Evolutionary conservation across 2,329 filamentous ascomycete species (phyloP), one percentile per base, ranked within the genome.

Genomic region (Colletotrichum noveboracense): DNA sequence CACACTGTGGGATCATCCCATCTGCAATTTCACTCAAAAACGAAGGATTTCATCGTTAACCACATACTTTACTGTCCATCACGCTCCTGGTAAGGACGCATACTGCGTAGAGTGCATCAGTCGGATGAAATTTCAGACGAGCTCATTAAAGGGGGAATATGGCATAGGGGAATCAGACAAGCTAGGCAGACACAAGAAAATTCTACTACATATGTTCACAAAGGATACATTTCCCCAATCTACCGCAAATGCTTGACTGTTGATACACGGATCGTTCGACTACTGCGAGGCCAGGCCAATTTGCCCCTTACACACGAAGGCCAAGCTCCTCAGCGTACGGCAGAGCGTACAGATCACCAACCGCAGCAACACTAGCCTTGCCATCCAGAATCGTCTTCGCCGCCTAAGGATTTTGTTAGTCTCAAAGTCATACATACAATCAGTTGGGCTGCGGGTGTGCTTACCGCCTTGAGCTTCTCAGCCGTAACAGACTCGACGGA

Each of bases 301-400:
- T 48, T 56, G 75, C 79, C 75, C 78, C 92, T 91, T 97, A 99
- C 91, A 98, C 95, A 85, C 93, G 95, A 84, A 99, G 91, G 81
- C 96, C 97, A 85, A 99, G 90, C 84, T 99, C 97, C 87, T 96
- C 95, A 79, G 96, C 97, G 84, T 94, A 99, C 74, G 97, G 97
- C 84, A 99, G 92, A 82, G 94, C 91, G 86, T 95, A 94, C 81
- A 99, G 91, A 85, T 99, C 97, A 85, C 97, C 97, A 78, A 98
- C 96, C 75, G 95, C 91, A 77, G 95, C 94, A 78, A 98, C 94
- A 70, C 95, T 94, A 67, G 96, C 96, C 91, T 96, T 98, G 86
- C 92, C 93, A 79, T 96, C 94, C 79, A 98, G 89, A 80, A 98
- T 91, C 83, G 93, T 89, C 90, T 98, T 97, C 83, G 96, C 96